Conservation (phyloP, 495 filamentous ascomycete genomes). For the Alectoria sarmentosa region DNA sequence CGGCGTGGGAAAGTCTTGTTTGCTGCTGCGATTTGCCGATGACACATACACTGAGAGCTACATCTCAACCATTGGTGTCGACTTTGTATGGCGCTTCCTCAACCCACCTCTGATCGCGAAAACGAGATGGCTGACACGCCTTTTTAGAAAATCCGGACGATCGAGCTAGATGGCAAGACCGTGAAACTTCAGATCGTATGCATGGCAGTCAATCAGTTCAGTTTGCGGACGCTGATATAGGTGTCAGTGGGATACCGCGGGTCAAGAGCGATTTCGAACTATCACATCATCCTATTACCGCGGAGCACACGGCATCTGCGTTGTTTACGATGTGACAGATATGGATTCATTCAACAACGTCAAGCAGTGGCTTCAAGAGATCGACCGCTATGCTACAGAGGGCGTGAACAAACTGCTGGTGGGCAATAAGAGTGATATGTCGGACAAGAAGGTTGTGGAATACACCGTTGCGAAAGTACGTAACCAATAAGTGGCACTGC, state of each 20-base stretch:
- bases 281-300: slow-evolving; percentile 99
- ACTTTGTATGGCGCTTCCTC: slow-evolving; percentile 70
- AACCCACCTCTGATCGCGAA: slow-evolving; percentile 1
- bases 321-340: slow-evolving; percentile 99
- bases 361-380: slow-evolving; percentile 99
- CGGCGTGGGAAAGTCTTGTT: slow-evolving; percentile 98
- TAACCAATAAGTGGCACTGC: slow-evolving; percentile 14
- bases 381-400: slow-evolving; percentile 97
- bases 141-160: slow-evolving; percentile 95
- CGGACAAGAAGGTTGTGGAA: slow-evolving; percentile 99
- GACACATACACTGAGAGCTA: slow-evolving; percentile 99
- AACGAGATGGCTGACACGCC: slow-evolving; percentile 26
- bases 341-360: slow-evolving; percentile 99
- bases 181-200: slow-evolving; percentile 99
- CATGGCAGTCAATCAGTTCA: neutral
- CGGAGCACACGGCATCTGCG: slow-evolving; percentile 96
- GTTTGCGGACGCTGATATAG: neutral
- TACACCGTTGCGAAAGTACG: slow-evolving; percentile 97
- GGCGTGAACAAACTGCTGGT: slow-evolving; percentile 99
- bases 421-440: slow-evolving; percentile 99
- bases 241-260: slow-evolving; percentile 92
- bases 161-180: slow-evolving; percentile 98
- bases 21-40: slow-evolving; percentile 95
- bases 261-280: slow-evolving; percentile 98
- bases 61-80: slow-evolving; percentile 98